Evolutionary conservation across 2,329 filamentous ascomycete genomes (phyloP).

Genomic region (Xylariaceae sp.): DNA sequence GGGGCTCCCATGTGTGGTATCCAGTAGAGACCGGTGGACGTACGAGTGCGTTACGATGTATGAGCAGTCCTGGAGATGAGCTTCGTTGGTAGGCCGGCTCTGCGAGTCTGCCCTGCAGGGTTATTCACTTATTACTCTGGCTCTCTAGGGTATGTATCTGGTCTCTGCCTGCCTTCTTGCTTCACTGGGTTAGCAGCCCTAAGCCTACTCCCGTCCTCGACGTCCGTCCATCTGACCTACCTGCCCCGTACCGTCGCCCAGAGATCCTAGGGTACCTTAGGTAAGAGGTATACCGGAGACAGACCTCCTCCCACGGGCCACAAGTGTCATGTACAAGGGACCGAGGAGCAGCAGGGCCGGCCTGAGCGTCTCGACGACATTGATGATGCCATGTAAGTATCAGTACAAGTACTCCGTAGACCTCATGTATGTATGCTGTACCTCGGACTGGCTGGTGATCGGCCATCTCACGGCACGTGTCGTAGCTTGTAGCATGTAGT

Average conservation of each 20-base stretch:
- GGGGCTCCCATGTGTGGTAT: background rate
- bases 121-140: background rate
- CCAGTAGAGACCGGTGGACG: background rate
- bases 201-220: slow-evolving; percentile 3
- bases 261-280: background rate
- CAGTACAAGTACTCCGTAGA: background rate
- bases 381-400: too few species aligned
- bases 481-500: slow-evolving; percentile 21
- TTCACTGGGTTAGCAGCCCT: slow-evolving; percentile 14
- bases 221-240: slow-evolving; percentile 13
- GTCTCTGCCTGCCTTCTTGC: background rate
- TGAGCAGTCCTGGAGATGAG: slow-evolving; percentile 4
- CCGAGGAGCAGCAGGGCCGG: slow-evolving; percentile 1
- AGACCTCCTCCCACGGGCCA: background rate
- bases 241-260: background rate
- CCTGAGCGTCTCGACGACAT: slow-evolving; percentile 1
- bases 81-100: slow-evolving; percentile 4
- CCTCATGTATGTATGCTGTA: slow-evolving; percentile 6
- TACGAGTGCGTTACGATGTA: too few species aligned
- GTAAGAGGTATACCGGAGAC: background rate
- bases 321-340: slow-evolving; percentile 9
- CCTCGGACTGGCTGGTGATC: slow-evolving; percentile 9
- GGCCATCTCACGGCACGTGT: slow-evolving; percentile 18
- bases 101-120: slow-evolving; percentile 9
- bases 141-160: too few species aligned